Evolutionary conservation across 768 basidiomycete species (phyloP).

Genomic region (Tremella mesenterica): DNA sequence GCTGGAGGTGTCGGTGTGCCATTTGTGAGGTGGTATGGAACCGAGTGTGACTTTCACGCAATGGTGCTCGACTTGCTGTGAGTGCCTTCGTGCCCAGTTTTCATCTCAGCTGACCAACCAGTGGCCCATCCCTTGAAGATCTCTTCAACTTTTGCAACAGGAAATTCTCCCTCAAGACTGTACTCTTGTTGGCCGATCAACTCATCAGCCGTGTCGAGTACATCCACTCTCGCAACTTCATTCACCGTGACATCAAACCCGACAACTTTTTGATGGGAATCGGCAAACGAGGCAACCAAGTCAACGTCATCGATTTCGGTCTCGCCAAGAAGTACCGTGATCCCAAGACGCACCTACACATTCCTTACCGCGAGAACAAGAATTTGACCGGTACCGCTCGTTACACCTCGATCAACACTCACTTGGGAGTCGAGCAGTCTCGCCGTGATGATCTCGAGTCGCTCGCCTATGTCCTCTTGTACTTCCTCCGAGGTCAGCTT

Average conservation of each 20-base stretch:
- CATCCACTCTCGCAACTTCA: slow-evolving; percentile 86
- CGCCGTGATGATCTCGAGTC: slow-evolving; percentile 97
- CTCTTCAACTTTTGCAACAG: slow-evolving; percentile 57
- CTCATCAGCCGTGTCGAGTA: slow-evolving; percentile 95
- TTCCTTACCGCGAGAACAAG: slow-evolving; percentile 99
- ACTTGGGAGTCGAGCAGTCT: slow-evolving; percentile 92
- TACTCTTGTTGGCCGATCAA: slow-evolving; percentile 86
- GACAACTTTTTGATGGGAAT: slow-evolving; percentile 99
- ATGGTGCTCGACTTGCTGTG: slow-evolving; percentile 93
- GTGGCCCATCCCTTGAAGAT: slow-evolving; percentile 47
- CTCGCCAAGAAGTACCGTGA: slow-evolving; percentile 99
- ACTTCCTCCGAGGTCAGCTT: slow-evolving; percentile 95
- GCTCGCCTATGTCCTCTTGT: slow-evolving; percentile 98
- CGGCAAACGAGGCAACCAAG: slow-evolving; percentile 97
- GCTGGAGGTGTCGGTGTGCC: slow-evolving; percentile 83
- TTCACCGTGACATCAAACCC: slow-evolving; percentile 96
- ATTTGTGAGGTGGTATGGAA: slow-evolving; percentile 85
- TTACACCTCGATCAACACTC: slow-evolving; percentile 99
- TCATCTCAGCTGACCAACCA: background rate
- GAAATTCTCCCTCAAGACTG: slow-evolving; percentile 88
- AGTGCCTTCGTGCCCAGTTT: slow-evolving; percentile 4
- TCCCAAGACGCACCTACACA: slow-evolving; percentile 98
- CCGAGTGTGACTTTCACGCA: slow-evolving; percentile 97
- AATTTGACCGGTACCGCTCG: slow-evolving; percentile 97
- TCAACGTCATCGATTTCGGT: slow-evolving; percentile 66